phyloP scores from a whole-genome alignment of 495 filamentous ascomycete genomes.

The Penicillium tannophilum region DNA sequence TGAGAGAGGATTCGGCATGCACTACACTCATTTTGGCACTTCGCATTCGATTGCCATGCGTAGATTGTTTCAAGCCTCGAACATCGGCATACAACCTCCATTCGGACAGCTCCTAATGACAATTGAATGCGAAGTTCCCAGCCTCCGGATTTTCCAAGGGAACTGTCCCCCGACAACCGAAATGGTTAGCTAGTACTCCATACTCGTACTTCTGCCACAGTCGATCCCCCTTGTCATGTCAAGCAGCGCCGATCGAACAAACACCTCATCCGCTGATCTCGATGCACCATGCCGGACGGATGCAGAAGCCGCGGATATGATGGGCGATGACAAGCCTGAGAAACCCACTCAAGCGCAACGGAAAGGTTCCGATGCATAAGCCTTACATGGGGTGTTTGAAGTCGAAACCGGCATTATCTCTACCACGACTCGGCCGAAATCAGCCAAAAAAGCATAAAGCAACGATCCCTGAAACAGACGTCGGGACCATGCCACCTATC shows the following conservation, averaged over 20 bases:
- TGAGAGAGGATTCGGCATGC: neutral
- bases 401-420: conserved; percentile 1
- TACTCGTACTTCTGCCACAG: neutral
- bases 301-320: neutral
- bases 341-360: neutral
- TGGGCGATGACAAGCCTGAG: neutral
- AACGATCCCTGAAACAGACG: neutral
- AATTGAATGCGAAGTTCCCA: neutral
- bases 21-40: conserved; percentile 1
- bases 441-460: conserved; percentile 1
- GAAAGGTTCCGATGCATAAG: conserved; percentile 8
- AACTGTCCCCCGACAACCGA: neutral
- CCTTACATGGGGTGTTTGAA: conserved; percentile 2
- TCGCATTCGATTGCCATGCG: neutral
- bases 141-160: neutral
- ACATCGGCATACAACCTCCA: conserved; percentile 3
- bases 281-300: neutral
- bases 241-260: conserved; percentile 5
- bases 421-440: conserved; percentile 3
- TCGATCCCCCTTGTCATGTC: too few relatives aligned
- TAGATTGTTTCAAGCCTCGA: neutral
- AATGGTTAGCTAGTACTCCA: neutral
- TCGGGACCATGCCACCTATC: neutral
- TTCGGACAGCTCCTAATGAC: conserved; percentile 4
- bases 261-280: conserved; percentile 1